Percentiles rank a stretch among this genome's conserved stretches.
Conservation (phyloP, 2,329 filamentous ascomycete species). For the Monosporascus cannonballus region DNA sequence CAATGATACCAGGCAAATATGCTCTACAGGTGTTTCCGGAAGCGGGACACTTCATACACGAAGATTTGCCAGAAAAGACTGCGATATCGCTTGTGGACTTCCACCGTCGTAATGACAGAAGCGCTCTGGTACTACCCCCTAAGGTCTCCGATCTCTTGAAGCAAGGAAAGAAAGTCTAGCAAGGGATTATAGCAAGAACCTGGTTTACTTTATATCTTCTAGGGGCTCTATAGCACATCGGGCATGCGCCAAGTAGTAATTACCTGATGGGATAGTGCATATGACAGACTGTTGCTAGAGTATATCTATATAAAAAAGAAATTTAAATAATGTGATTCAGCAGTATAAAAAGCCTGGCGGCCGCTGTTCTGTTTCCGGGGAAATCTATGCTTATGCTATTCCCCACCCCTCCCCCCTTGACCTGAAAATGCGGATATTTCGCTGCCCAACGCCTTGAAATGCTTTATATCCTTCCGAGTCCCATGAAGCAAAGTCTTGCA, state of each 20-base stretch:
- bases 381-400: constrained; percentile 3
- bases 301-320: background rate
- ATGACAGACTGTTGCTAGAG: no score
- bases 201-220: no score
- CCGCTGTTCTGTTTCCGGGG: background rate
- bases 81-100: constrained; percentile 84
- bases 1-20: constrained; percentile 64
- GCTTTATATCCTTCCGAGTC: constrained; percentile 5
- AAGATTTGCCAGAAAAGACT: constrained; percentile 87
- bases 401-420: background rate
- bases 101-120: constrained; percentile 84
- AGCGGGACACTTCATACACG: constrained; percentile 93
- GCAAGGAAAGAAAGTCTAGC: constrained; percentile 51
- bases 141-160: constrained; percentile 75
- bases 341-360: background rate
- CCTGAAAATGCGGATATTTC: constrained; percentile 2
- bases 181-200: background rate
- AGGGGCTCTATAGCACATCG: no score
- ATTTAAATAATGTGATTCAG: background rate
- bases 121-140: constrained; percentile 76
- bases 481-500: background rate
- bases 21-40: constrained; percentile 91
- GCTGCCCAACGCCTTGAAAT: constrained; percentile 18
- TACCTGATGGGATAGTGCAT: no score
- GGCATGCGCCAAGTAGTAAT: no score